phyloP scores from a whole-genome alignment of 2,329 filamentous ascomycete species.

The Sphaerostilbella broomeana region DNA sequence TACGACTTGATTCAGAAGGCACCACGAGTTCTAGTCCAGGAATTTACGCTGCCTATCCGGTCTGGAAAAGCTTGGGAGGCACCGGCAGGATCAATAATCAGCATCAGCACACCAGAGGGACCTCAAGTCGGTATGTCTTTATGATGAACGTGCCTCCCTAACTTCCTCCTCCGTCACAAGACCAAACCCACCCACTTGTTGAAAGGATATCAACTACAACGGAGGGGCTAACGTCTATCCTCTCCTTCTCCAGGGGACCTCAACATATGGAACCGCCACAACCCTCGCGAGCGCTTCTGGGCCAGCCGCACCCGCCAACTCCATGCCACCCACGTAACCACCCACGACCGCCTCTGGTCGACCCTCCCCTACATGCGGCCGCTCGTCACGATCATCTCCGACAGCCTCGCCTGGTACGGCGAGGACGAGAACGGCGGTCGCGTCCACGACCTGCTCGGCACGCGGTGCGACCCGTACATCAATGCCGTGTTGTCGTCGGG shows the following conservation, averaged over 20 bases:
- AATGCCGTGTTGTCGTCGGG: constrained; percentile 64
- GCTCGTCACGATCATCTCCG: constrained; percentile 61
- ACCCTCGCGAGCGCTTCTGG: constrained; percentile 78
- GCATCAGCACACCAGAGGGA: constrained; percentile 68
- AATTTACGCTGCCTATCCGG: constrained; percentile 64
- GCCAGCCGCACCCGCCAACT: constrained; percentile 71
- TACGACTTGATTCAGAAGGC: constrained; percentile 58
- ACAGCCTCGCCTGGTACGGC: constrained; percentile 59
- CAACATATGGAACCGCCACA: constrained; percentile 72
- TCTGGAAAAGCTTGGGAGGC: constrained; percentile 69
- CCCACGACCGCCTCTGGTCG: constrained; percentile 70
- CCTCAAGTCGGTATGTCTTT: constrained; percentile 58
- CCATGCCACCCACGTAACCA: constrained; percentile 66
- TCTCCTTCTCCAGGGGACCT: constrained; percentile 52
- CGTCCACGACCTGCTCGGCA: constrained; percentile 75
- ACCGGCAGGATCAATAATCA: constrained; percentile 59
- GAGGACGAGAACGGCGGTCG: constrained; percentile 56
- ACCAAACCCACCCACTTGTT: no score
- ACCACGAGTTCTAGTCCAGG: constrained; percentile 34
- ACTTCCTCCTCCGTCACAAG: not conserved
- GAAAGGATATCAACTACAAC: no score
- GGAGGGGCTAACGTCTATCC: no score
- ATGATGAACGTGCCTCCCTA: not conserved
- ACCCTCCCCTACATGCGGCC: constrained; percentile 71
- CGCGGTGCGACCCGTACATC: constrained; percentile 79